Evolutionary conservation across 2,329 filamentous ascomycete species (phyloP).

Genomic region (Cordyceps sp.): DNA sequence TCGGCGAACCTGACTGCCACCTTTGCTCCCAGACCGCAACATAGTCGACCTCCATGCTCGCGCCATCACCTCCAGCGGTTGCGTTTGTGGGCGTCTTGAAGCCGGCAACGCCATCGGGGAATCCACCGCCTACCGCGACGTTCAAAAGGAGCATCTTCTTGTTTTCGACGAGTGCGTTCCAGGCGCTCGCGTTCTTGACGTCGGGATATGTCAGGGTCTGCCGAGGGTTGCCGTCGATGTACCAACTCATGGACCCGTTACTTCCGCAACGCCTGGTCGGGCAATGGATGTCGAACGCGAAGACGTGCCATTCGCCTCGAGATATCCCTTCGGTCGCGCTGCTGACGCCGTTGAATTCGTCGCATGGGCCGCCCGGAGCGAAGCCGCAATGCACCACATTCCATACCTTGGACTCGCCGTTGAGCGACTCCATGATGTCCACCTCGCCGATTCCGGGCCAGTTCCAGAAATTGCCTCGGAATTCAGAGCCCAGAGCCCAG

Average conservation of each 20-base stretch:
- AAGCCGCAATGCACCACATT: constrained; percentile 25
- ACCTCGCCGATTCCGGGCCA: constrained; percentile 27
- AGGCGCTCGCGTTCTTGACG: constrained; percentile 11
- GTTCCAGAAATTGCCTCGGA: constrained; percentile 18
- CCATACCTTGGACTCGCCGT: constrained; percentile 17
- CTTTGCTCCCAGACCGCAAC: constrained; percentile 16
- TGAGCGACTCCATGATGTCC: constrained; percentile 26
- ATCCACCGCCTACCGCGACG: constrained; percentile 21
- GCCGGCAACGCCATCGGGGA: constrained; percentile 17
- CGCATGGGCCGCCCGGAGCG: constrained; percentile 21
- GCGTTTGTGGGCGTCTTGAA: constrained; percentile 14
- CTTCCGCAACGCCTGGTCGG: neutral
- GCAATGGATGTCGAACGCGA: constrained; percentile 17
- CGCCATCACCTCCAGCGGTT: constrained; percentile 15
- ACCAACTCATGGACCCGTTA: constrained; percentile 13
- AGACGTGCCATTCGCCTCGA: constrained; percentile 15
- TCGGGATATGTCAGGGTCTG: constrained; percentile 11
- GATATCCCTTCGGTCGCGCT: constrained; percentile 5
- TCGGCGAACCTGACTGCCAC: too few species aligned
- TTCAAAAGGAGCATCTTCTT: constrained; percentile 20
- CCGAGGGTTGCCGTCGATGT: constrained; percentile 12
- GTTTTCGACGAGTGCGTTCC: constrained; percentile 13
- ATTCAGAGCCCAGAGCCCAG: constrained; percentile 24
- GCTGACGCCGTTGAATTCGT: constrained; percentile 20
- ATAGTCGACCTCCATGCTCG: constrained; percentile 21